Evolutionary conservation across 768 basidiomycete genomes (phyloP).

Genomic region (Clathrus columnatus): DNA sequence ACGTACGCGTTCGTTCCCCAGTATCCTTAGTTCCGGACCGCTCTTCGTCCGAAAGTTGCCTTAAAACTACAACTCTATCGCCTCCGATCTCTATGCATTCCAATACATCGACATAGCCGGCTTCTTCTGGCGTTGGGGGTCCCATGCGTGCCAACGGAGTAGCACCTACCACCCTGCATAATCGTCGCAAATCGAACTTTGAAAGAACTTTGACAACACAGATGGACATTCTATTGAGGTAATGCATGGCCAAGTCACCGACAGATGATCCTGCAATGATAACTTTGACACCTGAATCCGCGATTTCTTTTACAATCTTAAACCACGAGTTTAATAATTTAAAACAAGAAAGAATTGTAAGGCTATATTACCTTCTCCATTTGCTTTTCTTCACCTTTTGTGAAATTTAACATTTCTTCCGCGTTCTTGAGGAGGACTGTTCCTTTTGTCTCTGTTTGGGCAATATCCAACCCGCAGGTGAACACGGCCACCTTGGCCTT

Average conservation of each 20-base stretch:
- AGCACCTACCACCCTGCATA: conserved; percentile 93
- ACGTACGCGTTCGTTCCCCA: conserved; percentile 73
- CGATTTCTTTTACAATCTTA: conserved; percentile 94
- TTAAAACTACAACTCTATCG: conserved; percentile 92
- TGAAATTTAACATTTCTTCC: conserved; percentile 96
- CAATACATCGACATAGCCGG: conserved; percentile 86
- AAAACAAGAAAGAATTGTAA: not conserved
- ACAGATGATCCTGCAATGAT: conserved; percentile 89
- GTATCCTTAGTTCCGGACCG: conserved; percentile 31
- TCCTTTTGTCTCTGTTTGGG: conserved; percentile 98
- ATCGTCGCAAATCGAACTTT: conserved; percentile 91
- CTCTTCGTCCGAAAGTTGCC: conserved; percentile 68
- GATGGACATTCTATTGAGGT: conserved; percentile 88
- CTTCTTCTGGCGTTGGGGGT: conserved; percentile 93
- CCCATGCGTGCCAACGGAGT: conserved; percentile 94
- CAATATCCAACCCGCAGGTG: conserved; percentile 84
- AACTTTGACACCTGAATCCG: conserved; percentile 88
- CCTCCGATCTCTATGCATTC: conserved; percentile 96
- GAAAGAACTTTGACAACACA: conserved; percentile 95
- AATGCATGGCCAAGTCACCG: conserved; percentile 95
- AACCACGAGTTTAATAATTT: not conserved
- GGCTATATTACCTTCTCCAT: conserved; percentile 61
- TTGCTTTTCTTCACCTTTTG: conserved; percentile 91
- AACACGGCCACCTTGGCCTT: conserved; percentile 94
- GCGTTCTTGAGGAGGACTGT: conserved; percentile 94